A percentile compares a stretch with the other conserved stretches of the same genome.
These are phyloP conservation scores for Zancudomyces culisetae DNA, from an alignment of 371 early-diverging fungal species.

Conservation along the genomic window DNA sequence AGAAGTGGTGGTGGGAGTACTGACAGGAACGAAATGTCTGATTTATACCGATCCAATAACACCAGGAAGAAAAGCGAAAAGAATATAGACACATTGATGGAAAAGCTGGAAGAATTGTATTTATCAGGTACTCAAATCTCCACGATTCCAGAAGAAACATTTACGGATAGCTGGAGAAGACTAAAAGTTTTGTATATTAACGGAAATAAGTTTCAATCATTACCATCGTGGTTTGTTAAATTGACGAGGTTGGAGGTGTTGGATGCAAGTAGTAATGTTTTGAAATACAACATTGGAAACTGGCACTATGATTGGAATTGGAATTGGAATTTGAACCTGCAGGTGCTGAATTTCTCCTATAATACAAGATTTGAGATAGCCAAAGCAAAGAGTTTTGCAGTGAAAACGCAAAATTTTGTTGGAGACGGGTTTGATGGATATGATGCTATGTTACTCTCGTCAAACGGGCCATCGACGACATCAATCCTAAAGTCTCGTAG, in stretches of 20 bases:
- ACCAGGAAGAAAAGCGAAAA: background rate
- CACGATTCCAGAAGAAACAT: constrained; percentile 56
- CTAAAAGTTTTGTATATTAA: constrained; percentile 63
- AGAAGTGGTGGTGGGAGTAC: background rate
- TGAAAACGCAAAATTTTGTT: constrained; percentile 13
- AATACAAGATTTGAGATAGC: constrained; percentile 73
- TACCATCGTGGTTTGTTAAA: constrained; percentile 84
- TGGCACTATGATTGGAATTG: constrained; percentile 96
- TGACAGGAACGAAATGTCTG: background rate
- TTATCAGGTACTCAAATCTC: constrained; percentile 71
- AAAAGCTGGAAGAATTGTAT: constrained; percentile 50
- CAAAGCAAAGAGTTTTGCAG: background rate
- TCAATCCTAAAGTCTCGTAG: too few relatives aligned
- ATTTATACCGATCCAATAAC: background rate
- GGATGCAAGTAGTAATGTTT: constrained; percentile 69
- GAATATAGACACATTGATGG: constrained; percentile 22
- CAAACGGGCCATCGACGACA: too few relatives aligned
- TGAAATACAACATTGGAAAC: constrained; percentile 84
- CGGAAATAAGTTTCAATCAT: constrained; percentile 70
- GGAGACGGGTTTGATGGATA: constrained; percentile 12
- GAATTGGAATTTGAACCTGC: constrained; percentile 81
- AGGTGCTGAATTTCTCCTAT: constrained; percentile 76
- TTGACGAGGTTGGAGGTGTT: constrained; percentile 47
- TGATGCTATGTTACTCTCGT: constrained; percentile 14
- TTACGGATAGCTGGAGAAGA: constrained; percentile 43